phyloP scores from a whole-genome alignment of 73 alveolate species.

The Paramecium caudatum region DNA sequence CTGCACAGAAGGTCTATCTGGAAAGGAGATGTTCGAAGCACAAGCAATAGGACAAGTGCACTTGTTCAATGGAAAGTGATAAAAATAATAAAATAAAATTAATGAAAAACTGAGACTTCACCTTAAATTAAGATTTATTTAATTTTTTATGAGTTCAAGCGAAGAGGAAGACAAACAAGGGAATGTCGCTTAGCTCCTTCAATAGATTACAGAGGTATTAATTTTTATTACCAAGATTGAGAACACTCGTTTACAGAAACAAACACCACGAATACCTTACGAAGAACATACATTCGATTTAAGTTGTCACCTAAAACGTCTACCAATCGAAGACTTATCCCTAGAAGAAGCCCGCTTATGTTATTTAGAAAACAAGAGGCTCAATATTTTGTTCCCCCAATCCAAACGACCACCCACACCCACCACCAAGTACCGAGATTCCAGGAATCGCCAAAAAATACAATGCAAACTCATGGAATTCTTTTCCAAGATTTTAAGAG shows the following conservation, averaged over 20 bases:
- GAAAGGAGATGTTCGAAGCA: constrained; percentile 49
- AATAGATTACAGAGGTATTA: constrained; percentile 41
- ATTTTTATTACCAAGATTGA: constrained; percentile 18
- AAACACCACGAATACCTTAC: not conserved
- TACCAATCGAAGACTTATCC: constrained; percentile 29
- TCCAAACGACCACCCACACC: no score
- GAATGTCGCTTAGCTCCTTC: constrained; percentile 36
- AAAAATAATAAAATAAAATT: no score
- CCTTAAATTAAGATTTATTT: no score
- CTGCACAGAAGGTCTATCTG: no score
- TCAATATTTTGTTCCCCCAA: no score
- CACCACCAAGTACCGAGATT: no score
- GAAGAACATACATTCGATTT: constrained; percentile 6
- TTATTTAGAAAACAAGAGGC: constrained; percentile 45
- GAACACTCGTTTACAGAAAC: constrained; percentile 46
- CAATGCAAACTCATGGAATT: not conserved
- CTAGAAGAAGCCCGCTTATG: constrained; percentile 42
- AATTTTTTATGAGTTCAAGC: constrained; percentile 60
- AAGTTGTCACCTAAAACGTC: constrained; percentile 10
- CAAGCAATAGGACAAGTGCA: constrained; percentile 42
- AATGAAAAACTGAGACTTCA: not conserved
- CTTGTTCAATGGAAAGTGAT: constrained; percentile 56
- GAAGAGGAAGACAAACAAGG: constrained; percentile 45
- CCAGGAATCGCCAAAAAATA: no score
- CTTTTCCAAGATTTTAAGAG: constrained; percentile 30